A percentile compares a stretch with the other conserved stretches of the same genome.
Conservation (phyloP, 352 stramenopile genomes). For the Phytophthora constricta region DNA sequence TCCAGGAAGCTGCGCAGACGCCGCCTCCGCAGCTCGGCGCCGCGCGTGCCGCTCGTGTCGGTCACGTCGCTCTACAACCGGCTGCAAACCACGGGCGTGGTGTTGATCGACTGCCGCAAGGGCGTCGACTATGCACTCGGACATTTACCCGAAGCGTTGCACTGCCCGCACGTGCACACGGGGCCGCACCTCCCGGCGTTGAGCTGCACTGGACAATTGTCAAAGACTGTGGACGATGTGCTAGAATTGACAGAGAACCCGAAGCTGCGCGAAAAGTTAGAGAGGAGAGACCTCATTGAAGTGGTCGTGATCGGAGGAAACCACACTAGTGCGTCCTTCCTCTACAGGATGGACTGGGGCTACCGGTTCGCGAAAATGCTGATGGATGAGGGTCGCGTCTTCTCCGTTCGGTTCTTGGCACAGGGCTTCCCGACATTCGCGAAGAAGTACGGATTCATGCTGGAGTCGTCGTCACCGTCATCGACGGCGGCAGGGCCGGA, state of each 20-base stretch:
- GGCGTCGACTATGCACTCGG: conserved; percentile 46
- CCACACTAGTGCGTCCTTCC: conserved; percentile 49
- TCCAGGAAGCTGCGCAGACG: conserved; percentile 34
- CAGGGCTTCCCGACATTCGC: conserved; percentile 71
- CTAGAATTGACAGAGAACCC: conserved; percentile 43
- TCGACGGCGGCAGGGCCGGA: conserved; percentile 20
- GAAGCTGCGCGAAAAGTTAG: conserved; percentile 51
- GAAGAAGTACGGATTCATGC: conserved; percentile 77
- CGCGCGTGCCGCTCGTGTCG: conserved; percentile 66
- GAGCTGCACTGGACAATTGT: conserved; percentile 28
- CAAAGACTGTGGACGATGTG: conserved; percentile 63
- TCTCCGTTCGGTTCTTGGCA: conserved; percentile 73
- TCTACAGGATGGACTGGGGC: conserved; percentile 72
- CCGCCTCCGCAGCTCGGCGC: conserved; percentile 29
- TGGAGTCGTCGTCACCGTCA: conserved; percentile 30
- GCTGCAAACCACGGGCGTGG: conserved; percentile 69
- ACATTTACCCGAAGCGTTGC: conserved; percentile 61
- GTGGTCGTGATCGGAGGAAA: conserved; percentile 73
- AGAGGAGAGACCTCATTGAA: conserved; percentile 70
- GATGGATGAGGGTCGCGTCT: conserved; percentile 67
- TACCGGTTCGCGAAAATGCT: conserved; percentile 75
- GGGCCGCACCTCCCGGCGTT: conserved; percentile 23
- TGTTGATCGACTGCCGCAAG: conserved; percentile 75
- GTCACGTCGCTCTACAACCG: conserved; percentile 76
- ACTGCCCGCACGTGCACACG: conserved; percentile 47